Evolutionary conservation across 352 stramenopile genomes (phyloP).

Genomic region (Sclerospora graminicola): DNA sequence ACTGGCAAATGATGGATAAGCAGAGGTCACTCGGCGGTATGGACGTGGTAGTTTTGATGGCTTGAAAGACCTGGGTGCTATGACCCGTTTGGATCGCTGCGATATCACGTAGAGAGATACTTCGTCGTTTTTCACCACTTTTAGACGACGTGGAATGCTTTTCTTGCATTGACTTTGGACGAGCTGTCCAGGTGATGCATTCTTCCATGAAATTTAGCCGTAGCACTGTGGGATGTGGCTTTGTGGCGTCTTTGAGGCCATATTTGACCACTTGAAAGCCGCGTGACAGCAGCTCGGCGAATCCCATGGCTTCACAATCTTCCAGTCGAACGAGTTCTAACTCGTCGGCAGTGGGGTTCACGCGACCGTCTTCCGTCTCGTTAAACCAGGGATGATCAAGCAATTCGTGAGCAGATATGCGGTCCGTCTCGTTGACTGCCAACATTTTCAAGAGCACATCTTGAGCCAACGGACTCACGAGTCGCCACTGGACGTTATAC

Average conservation of each 20-base stretch:
- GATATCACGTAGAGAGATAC: constrained; percentile 41
- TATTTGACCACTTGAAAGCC: constrained; percentile 61
- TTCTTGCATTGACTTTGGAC: constrained; percentile 8
- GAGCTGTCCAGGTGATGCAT: constrained; percentile 45
- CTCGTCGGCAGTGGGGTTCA: neutral
- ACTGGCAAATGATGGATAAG: constrained; percentile 47
- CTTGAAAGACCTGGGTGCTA: constrained; percentile 38
- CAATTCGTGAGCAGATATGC: constrained; percentile 52
- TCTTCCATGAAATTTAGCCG: constrained; percentile 46
- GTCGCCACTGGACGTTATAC: constrained; percentile 47
- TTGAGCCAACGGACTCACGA: constrained; percentile 42
- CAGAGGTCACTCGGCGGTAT: constrained; percentile 27
- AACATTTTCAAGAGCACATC: constrained; percentile 60
- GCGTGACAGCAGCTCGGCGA: constrained; percentile 49
- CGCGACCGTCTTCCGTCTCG: constrained; percentile 4
- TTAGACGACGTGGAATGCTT: neutral
- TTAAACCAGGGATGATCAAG: constrained; percentile 59
- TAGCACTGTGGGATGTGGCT: constrained; percentile 34
- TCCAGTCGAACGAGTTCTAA: constrained; percentile 22
- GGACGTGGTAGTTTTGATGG: constrained; percentile 14
- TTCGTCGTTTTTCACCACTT: constrained; percentile 4
- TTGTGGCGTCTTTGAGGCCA: constrained; percentile 28
- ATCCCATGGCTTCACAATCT: constrained; percentile 50
- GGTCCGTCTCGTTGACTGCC: constrained; percentile 28
- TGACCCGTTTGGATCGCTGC: constrained; percentile 41